Conservation (phyloP, 176 grass and related monocot species). For the Oryza glaberrima region DNA sequence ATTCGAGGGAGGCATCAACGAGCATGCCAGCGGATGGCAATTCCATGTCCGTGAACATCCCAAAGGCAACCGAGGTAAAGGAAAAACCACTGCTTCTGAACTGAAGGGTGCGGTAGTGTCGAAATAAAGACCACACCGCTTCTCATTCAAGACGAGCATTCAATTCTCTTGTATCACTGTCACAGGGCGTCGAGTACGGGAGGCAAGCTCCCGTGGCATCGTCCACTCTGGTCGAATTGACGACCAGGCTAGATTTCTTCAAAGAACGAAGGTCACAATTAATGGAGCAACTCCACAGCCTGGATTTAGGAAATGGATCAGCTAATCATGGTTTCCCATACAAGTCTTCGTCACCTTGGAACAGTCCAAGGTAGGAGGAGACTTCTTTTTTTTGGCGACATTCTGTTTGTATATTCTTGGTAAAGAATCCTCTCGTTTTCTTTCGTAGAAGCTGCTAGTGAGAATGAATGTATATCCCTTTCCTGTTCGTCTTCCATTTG, state of each 20-base stretch:
- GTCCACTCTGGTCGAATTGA: constrained; percentile 89
- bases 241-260: constrained; percentile 96
- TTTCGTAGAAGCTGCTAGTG: constrained; percentile 43
- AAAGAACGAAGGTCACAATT: constrained; percentile 91
- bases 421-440: constrained; percentile 26
- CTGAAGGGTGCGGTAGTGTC: background rate
- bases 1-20: constrained; percentile 69
- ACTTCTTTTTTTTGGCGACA: background rate
- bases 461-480: constrained; percentile 60
- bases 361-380: constrained; percentile 65
- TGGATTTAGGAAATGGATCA: constrained; percentile 83
- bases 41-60: constrained; percentile 47
- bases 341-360: constrained; percentile 86
- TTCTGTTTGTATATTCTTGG: constrained; percentile 52
- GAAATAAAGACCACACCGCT: background rate
- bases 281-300: constrained; percentile 97
- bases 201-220: constrained; percentile 68
- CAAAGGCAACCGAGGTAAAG: constrained; percentile 70
- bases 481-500: constrained; percentile 10
- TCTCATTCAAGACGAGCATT: background rate
- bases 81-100: constrained; percentile 12
- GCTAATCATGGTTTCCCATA: constrained; percentile 59
- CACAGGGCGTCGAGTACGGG: constrained; percentile 54
- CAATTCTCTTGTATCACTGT: background rate
- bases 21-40: constrained; percentile 52